Conservation (phyloP, 73 alveolate species). For the Paramecium biaurelia region DNA sequence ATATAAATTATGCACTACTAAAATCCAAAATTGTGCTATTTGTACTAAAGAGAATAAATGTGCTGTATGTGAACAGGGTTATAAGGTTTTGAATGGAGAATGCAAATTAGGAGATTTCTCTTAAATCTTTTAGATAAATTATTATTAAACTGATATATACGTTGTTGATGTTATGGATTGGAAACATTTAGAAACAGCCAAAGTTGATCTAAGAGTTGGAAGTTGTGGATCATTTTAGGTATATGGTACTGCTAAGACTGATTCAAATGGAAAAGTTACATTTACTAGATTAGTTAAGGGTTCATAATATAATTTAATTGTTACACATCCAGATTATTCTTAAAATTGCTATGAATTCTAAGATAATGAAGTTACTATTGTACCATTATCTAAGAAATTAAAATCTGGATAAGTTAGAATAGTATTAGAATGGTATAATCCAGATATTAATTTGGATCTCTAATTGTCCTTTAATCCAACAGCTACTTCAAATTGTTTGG, state of each 20-base stretch:
- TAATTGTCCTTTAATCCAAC: neutral
- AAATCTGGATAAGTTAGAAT: constrained; percentile 1
- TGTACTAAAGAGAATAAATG: constrained; percentile 29
- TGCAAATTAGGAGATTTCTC: constrained; percentile 36
- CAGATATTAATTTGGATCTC: neutral
- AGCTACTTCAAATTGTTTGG: neutral
- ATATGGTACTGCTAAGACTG: constrained; percentile 23
- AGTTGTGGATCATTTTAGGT: neutral
- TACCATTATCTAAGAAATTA: neutral
- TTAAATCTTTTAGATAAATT: neutral
- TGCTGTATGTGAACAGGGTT: constrained; percentile 14
- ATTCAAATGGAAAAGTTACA: neutral
- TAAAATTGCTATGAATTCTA: constrained; percentile 23
- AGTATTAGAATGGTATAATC: constrained; percentile 38
- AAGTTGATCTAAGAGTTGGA: neutral
- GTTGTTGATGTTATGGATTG: constrained; percentile 12
- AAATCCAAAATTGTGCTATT: neutral
- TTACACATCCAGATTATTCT: neutral
- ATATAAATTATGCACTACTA: constrained; percentile 3
- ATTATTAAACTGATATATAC: neutral
- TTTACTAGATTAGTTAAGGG: neutral
- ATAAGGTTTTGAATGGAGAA: neutral
- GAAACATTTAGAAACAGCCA: neutral
- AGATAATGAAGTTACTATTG: neutral
- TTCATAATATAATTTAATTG: neutral